These are phyloP conservation scores for Corymbia calophylla DNA, from an alignment of 441 rosid genomes.

Conservation along the genomic window DNA sequence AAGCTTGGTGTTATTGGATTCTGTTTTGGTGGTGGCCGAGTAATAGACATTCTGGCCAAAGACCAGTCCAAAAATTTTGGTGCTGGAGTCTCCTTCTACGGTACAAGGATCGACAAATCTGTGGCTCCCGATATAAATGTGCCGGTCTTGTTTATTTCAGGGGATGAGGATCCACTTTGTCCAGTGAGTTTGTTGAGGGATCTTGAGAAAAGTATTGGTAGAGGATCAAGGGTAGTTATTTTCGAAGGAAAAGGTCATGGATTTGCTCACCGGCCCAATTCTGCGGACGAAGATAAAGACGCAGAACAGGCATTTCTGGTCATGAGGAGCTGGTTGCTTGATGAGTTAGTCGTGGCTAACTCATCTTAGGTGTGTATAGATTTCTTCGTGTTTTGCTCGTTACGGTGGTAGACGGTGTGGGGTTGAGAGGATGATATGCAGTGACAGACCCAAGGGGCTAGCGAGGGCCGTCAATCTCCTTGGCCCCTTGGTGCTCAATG, in stretches of 20 bases:
- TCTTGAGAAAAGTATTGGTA: constrained; percentile 34
- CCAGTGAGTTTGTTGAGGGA: constrained; percentile 29
- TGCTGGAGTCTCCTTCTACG: constrained; percentile 71
- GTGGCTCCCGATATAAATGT: constrained; percentile 39
- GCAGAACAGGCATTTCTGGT: constrained; percentile 65
- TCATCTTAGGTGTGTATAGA: neutral
- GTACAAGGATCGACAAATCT: constrained; percentile 57
- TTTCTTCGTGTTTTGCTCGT: neutral
- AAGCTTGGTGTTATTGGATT: constrained; percentile 79
- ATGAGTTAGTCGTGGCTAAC: constrained; percentile 24
- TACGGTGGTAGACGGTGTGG: neutral
- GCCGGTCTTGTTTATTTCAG: constrained; percentile 64
- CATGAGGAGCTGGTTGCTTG: constrained; percentile 66
- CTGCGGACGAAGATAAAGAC: constrained; percentile 68
- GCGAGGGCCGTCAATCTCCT: neutral
- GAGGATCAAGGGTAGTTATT: constrained; percentile 40
- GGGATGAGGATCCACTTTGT: constrained; percentile 70
- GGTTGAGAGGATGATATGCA: neutral
- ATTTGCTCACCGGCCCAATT: constrained; percentile 64
- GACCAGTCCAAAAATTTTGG: constrained; percentile 47
- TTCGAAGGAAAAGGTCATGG: constrained; percentile 70
- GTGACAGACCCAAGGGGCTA: neutral
- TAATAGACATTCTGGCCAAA: constrained; percentile 46
- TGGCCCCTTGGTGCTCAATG: neutral
- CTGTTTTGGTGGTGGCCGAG: constrained; percentile 73